These are phyloP conservation scores for Pseudocercospora eumusae DNA, from an alignment of 2,329 filamentous ascomycete species.

Conservation along the genomic window DNA sequence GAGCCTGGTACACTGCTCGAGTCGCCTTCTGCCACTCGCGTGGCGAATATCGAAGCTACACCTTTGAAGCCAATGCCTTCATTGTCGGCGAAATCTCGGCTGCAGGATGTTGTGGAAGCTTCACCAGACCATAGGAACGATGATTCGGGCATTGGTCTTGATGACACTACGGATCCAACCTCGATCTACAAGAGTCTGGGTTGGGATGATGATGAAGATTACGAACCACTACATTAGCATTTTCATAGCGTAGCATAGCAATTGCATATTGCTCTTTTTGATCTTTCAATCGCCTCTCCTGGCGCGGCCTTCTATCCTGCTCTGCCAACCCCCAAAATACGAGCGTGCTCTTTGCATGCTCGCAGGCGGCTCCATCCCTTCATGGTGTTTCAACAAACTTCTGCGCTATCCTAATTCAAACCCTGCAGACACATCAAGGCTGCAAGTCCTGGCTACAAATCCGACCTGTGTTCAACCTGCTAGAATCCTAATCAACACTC, in stretches of 20 bases:
- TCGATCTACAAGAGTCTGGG: conserved; percentile 48
- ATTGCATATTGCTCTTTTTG: neutral
- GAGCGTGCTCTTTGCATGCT: no score
- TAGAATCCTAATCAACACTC: no score
- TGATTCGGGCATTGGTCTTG: conserved; percentile 15
- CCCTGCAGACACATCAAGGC: no score
- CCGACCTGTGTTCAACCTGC: no score
- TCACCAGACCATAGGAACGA: conserved; percentile 8
- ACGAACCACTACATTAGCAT: conserved; percentile 40
- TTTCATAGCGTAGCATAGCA: conserved; percentile 6
- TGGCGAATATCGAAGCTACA: conserved; percentile 21
- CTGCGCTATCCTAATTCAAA: no score
- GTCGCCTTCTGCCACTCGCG: conserved; percentile 29
- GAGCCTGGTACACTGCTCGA: conserved; percentile 31
- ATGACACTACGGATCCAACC: conserved; percentile 4
- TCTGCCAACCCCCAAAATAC: no score
- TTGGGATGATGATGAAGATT: conserved; percentile 48
- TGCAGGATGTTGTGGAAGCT: neutral
- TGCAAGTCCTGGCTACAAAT: no score
- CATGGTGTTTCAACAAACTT: no score
- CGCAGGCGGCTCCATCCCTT: no score
- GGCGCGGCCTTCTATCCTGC: neutral
- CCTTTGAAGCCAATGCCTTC: conserved; percentile 27
- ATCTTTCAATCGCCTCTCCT: neutral
- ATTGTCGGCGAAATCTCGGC: conserved; percentile 17